phyloP scores from a whole-genome alignment of 2,329 filamentous ascomycete genomes.

The Chrysosphaeria jannelii region DNA sequence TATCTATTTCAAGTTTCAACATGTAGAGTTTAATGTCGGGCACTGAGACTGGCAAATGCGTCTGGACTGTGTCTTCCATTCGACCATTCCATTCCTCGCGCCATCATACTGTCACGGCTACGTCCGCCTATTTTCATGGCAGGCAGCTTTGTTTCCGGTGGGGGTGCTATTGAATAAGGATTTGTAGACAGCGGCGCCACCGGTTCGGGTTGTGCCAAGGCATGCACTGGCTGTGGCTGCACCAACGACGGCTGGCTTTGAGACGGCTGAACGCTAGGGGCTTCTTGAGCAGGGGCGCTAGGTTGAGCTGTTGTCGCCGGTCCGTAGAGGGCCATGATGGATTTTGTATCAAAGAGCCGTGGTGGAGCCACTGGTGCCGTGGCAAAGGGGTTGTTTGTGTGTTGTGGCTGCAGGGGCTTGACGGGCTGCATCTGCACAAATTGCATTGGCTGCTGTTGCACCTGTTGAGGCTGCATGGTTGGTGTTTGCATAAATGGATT shows the following conservation, averaged over 20 bases:
- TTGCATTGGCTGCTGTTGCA: slow-evolving; percentile 5
- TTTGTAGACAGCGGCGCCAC: not conserved
- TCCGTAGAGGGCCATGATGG: slow-evolving; percentile 48
- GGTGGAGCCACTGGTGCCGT: slow-evolving; percentile 8
- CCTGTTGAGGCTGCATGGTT: not conserved
- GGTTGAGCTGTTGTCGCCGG: not conserved
- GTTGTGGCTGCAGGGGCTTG: slow-evolving; percentile 6
- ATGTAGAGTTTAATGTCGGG: slow-evolving; percentile 22
- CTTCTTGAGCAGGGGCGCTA: slow-evolving; percentile 9
- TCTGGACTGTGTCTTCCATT: slow-evolving; percentile 52
- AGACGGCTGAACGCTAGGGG: not conserved
- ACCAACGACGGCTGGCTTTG: slow-evolving; percentile 5
- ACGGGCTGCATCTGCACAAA: slow-evolving; percentile 8
- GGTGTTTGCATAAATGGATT: not conserved
- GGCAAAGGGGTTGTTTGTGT: slow-evolving; percentile 8
- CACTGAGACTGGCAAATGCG: slow-evolving; percentile 48
- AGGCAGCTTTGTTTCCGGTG: slow-evolving; percentile 3
- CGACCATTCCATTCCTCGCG: slow-evolving; percentile 31
- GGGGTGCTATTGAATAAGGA: slow-evolving; percentile 1
- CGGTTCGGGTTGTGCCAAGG: not conserved
- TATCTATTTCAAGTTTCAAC: too few relatives aligned
- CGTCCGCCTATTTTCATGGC: slow-evolving; percentile 11
- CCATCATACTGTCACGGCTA: slow-evolving; percentile 44
- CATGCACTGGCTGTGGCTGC: slow-evolving; percentile 4
- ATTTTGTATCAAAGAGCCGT: slow-evolving; percentile 32